Base-by-base conservation (phyloP, 2,329 filamentous ascomycete species). In the Talaromyces piceae region DNA sequence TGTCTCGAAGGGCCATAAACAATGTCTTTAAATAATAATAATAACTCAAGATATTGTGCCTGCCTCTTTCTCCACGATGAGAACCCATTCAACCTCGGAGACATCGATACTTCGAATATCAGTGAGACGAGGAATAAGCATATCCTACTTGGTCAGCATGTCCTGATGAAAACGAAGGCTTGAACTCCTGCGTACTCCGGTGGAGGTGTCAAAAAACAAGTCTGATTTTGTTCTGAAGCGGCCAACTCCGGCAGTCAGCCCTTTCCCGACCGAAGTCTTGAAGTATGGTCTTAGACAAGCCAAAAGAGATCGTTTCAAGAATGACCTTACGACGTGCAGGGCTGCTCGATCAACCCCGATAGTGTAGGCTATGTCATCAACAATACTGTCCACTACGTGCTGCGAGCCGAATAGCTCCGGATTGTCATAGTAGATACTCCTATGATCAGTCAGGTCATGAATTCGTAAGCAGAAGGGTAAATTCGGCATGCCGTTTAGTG, bases 11-110 rank as follows among this genome's bases (percentile, higher is more conserved):
- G n/a, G n/a, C 18, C 7, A 7, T 18, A n/a, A 26, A 18, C 44
- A 5, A 41, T 12, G 12, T 31, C 11, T 20, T 44, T 26, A 47
- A 27, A 49, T 26, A 5, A 7, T 28, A 39, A 50, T 2, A 45
- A 39, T 47, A 33, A 6, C 31, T 5, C 11, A 4, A n/a, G 44
- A 20, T 44, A 18, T 20, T 27, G n/a, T 30, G 16, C 50, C 20
- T 63, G 77, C 79, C 71, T 85, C 82, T 67, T 85, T 85, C 60
- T 85, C 82, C 22, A 85, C 68, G 3, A 84, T 71, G 1, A 84
- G 65, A 23, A 85, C 71, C 80, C 80, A 83, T n/a, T 68, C 64
- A 12, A 77, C 63, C n/a, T 61, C 59, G 3, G 64, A 62, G 23
- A 80, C 62, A 47, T 77, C 67, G 5, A 80, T 57, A 1, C 59